Conservation (phyloP, 2,329 filamentous ascomycete genomes). For the Pyricularia sp. region DNA sequence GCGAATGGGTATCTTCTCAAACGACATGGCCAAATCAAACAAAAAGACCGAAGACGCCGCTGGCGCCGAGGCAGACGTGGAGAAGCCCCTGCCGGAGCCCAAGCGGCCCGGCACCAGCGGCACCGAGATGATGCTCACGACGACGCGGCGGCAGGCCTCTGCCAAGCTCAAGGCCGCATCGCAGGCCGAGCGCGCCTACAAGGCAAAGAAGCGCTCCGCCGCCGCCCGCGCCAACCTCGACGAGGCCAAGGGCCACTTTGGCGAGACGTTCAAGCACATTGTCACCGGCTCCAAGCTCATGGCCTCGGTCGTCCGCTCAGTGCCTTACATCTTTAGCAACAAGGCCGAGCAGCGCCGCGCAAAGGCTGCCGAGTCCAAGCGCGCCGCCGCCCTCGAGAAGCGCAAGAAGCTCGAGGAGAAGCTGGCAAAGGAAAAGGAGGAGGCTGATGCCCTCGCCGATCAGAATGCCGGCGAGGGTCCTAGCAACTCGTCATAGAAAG, state of each 20-base stretch:
- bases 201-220: constrained; percentile 25
- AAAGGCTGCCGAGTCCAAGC: neutral
- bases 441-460: neutral
- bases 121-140: constrained; percentile 27
- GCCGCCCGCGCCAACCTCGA: constrained; percentile 22
- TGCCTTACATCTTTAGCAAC: constrained; percentile 1
- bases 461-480: neutral
- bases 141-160: constrained; percentile 23
- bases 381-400: neutral
- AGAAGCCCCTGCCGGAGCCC: constrained; percentile 14
- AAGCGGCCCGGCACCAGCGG: constrained; percentile 27
- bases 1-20: neutral
- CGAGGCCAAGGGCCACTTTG: constrained; percentile 26
- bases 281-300: constrained; percentile 4
- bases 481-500: neutral
- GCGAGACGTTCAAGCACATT: constrained; percentile 23
- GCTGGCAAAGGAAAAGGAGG: constrained; percentile 4
- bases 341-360: constrained; percentile 3
- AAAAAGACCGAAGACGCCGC: neutral
- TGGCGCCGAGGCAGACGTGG: neutral
- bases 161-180: constrained; percentile 23
- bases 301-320: neutral
- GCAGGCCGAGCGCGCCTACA: constrained; percentile 27
- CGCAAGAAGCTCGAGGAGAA: constrained; percentile 4
- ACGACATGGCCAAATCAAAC: neutral